Percentiles rank a stretch among this genome's conserved stretches.
These are phyloP conservation scores for Neophaeococcomyces aloes DNA, from an alignment of 2,329 filamentous ascomycete genomes.

Conservation along the genomic window DNA sequence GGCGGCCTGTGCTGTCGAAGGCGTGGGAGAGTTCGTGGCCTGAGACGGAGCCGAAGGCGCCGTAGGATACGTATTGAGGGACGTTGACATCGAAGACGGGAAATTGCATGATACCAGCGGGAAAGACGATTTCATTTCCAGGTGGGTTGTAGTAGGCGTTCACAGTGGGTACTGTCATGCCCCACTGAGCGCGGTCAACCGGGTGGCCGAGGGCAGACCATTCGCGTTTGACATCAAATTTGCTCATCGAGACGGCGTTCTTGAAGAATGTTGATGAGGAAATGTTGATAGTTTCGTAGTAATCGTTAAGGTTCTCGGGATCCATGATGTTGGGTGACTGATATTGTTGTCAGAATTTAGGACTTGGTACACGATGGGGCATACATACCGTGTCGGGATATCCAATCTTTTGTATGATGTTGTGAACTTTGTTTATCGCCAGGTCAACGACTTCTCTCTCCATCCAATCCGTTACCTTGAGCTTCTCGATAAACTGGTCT, in stretches of 20 bases:
- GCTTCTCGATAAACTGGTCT: conserved; percentile 51
- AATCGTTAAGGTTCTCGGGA: conserved; percentile 44
- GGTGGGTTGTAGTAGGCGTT: conserved; percentile 55
- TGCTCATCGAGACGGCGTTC: conserved; percentile 45
- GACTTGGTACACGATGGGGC: not conserved
- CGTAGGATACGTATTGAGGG: conserved; percentile 57
- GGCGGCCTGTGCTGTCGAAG: conserved; percentile 56
- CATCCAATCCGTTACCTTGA: conserved; percentile 55
- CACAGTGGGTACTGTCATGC: conserved; percentile 50
- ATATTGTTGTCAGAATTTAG: not conserved
- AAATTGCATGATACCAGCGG: conserved; percentile 59
- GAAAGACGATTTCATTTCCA: conserved; percentile 60
- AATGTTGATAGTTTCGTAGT: conserved; percentile 47
- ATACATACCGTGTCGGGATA: conserved; percentile 43
- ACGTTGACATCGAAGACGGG: conserved; percentile 54
- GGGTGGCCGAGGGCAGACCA: conserved; percentile 53
- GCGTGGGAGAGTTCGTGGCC: conserved; percentile 62
- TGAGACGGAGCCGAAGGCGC: conserved; percentile 56
- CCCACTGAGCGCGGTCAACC: conserved; percentile 51
- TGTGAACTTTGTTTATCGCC: conserved; percentile 54
- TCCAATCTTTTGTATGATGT: conserved; percentile 59
- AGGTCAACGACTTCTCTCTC: conserved; percentile 48
- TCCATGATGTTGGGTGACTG: conserved; percentile 52
- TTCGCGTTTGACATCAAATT: conserved; percentile 37
- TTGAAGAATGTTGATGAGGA: conserved; percentile 44